Percentiles rank a stretch among this genome's conserved stretches.
Evolutionary conservation across 169 alveolate species (phyloP).

Genomic region (Besnoitia besnoiti): DNA sequence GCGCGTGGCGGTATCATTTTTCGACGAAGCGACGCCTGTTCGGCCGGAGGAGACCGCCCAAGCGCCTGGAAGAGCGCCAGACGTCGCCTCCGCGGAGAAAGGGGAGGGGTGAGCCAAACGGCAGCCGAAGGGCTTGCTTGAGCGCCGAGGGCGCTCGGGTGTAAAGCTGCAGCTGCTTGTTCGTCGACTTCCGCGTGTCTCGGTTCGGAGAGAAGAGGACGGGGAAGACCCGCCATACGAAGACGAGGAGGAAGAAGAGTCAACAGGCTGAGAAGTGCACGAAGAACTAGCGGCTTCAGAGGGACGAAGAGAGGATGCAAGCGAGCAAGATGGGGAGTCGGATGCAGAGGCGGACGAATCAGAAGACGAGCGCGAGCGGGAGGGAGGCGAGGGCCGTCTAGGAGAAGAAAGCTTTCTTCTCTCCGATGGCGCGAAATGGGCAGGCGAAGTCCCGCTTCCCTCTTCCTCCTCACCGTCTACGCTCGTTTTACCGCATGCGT

Average conservation of each 20-base stretch:
- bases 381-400: background rate
- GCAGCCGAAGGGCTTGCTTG: background rate
- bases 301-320: background rate
- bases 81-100: background rate
- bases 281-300: background rate
- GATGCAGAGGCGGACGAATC: background rate
- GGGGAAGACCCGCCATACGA: too few relatives aligned
- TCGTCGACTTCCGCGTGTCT: background rate
- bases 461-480: background rate
- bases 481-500: too few relatives aligned
- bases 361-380: background rate
- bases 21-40: background rate
- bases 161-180: background rate
- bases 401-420: background rate
- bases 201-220: background rate
- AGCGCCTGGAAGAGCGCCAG: background rate
- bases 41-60: background rate
- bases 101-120: background rate
- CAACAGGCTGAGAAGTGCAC: background rate
- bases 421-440: background rate
- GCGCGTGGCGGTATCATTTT: background rate
- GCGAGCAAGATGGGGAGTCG: background rate
- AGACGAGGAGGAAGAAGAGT: background rate
- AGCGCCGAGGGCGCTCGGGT: background rate
- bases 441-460: background rate